phyloP scores from a whole-genome alignment of 2,329 filamentous ascomycete genomes.

The Furcasterigmium sp. region DNA sequence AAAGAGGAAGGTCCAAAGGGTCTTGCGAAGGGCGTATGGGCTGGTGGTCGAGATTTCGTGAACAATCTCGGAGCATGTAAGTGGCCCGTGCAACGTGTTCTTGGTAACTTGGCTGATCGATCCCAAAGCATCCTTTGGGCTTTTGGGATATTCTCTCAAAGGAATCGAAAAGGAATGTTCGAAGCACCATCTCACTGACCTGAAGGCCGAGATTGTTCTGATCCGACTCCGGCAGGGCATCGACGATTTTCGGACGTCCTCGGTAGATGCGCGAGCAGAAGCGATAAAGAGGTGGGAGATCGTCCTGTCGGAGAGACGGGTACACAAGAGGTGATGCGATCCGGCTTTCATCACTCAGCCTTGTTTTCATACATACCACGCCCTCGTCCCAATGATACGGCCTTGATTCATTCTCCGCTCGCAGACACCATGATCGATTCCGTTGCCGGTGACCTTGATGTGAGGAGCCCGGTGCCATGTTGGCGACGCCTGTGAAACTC shows the following conservation, averaged over 20 bases:
- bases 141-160: conserved; percentile 46
- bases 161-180: conserved; percentile 44
- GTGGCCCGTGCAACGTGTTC: neutral
- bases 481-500: too few species aligned
- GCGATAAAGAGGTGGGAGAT: too few species aligned
- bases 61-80: conserved; percentile 35
- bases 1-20: conserved; percentile 58
- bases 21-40: conserved; percentile 52
- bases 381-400: too few species aligned
- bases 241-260: conserved; percentile 20
- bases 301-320: too few species aligned
- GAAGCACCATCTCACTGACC: conserved; percentile 23
- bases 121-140: conserved; percentile 35
- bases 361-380: too few species aligned
- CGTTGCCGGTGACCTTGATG: too few species aligned
- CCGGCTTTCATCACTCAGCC: too few species aligned
- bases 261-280: too few species aligned
- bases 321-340: too few species aligned
- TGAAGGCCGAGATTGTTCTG: conserved; percentile 25
- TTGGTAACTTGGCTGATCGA: conserved; percentile 3
- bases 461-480: too few species aligned
- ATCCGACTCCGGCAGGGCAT: conserved; percentile 24
- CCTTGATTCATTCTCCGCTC: too few species aligned
- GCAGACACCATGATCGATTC: too few species aligned
- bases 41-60: conserved; percentile 34